Evolutionary conservation across 169 alveolate genomes (phyloP).

Genomic region (Eimeria sp.): DNA sequence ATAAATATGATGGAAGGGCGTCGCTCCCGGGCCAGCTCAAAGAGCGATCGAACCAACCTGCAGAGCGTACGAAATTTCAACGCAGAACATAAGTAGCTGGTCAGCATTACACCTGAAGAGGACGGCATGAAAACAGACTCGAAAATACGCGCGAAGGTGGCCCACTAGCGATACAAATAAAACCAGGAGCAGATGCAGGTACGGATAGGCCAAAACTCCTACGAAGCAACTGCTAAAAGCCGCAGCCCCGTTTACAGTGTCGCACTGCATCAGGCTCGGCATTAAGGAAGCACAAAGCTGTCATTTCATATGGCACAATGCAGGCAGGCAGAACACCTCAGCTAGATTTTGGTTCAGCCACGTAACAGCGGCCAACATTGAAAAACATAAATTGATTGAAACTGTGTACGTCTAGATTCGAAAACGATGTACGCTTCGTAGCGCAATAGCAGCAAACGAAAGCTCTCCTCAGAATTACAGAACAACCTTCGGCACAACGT

Average conservation of each 20-base stretch:
- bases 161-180: not conserved
- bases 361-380: not conserved
- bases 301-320: too few relatives aligned
- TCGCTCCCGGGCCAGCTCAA: conserved; percentile 97
- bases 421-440: not conserved
- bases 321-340: not conserved
- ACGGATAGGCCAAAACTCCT: not conserved
- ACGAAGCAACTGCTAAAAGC: not conserved
- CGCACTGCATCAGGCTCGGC: not conserved
- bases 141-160: not conserved
- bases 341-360: not conserved
- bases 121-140: not conserved
- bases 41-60: conserved; percentile 91
- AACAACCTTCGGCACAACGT: conserved; percentile 72
- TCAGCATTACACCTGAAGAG: not conserved
- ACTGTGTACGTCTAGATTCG: not conserved
- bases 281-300: not conserved
- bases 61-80: not conserved
- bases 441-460: not conserved
- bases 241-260: not conserved
- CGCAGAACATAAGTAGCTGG: not conserved
- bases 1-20: conserved; percentile 98
- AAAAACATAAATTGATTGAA: not conserved
- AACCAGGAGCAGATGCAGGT: not conserved
- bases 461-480: not conserved